Percentiles rank a stretch among this genome's conserved stretches.
Evolutionary conservation across 768 basidiomycete genomes (phyloP).

Genomic region (Pleurotus giganteus): DNA sequence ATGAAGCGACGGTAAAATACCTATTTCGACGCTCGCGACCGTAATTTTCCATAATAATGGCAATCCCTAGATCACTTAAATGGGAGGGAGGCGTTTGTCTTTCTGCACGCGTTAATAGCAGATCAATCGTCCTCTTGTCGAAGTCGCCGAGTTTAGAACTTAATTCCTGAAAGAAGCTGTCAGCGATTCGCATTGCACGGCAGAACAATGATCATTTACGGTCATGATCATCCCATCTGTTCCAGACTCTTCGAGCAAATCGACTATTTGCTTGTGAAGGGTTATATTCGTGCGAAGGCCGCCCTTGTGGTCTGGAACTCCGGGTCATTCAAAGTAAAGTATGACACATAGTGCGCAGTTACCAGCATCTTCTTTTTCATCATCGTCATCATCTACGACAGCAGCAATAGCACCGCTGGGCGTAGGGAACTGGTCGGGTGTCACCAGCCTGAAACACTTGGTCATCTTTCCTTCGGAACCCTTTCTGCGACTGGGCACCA

Average conservation of each 20-base stretch:
- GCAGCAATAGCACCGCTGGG: constrained; percentile 31
- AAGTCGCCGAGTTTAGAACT: constrained; percentile 62
- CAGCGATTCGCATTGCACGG: neutral
- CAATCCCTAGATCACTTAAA: constrained; percentile 67
- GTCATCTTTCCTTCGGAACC: constrained; percentile 44
- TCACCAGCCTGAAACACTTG: constrained; percentile 67
- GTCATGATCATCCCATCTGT: constrained; percentile 69
- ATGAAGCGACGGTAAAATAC: constrained; percentile 75
- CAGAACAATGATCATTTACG: constrained; percentile 34
- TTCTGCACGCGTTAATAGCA: constrained; percentile 70
- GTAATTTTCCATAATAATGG: constrained; percentile 73
- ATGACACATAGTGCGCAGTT: constrained; percentile 11
- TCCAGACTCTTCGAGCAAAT: constrained; percentile 68
- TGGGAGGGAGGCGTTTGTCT: constrained; percentile 65
- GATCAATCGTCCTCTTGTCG: constrained; percentile 80
- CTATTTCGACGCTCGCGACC: constrained; percentile 87
- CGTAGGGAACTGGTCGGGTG: constrained; percentile 33
- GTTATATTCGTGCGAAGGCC: constrained; percentile 59
- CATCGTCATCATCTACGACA: constrained; percentile 28
- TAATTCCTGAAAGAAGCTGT: constrained; percentile 48
- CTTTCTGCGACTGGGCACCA: constrained; percentile 59
- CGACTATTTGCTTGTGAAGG: constrained; percentile 78
- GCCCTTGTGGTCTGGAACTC: constrained; percentile 28
- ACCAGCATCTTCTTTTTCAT: constrained; percentile 42
- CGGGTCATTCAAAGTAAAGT: constrained; percentile 1